These are phyloP conservation scores for Pisolithus sp. DNA, from an alignment of 768 basidiomycete species.

Conservation along the genomic window DNA sequence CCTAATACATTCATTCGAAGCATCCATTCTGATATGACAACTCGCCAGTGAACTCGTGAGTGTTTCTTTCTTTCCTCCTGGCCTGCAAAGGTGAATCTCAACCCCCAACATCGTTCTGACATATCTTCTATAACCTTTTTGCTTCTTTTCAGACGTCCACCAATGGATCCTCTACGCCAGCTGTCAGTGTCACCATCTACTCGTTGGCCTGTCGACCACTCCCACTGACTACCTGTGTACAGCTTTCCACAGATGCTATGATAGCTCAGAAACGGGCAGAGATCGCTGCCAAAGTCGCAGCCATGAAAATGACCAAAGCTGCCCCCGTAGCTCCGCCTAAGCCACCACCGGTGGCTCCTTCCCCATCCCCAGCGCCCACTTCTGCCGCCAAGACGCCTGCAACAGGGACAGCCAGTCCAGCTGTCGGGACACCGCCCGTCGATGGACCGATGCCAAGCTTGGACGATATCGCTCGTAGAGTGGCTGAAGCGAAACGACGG, in stretches of 20 bases:
- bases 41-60: constrained; percentile 61
- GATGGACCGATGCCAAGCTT: constrained; percentile 37
- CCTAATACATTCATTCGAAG: constrained; percentile 1
- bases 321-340: constrained; percentile 26
- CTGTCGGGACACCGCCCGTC: constrained; percentile 33
- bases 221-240: neutral
- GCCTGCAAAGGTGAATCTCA: constrained; percentile 65
- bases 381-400: neutral
- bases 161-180: constrained; percentile 38
- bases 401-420: constrained; percentile 2
- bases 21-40: neutral
- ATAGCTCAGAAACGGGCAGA: constrained; percentile 82
- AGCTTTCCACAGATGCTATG: constrained; percentile 54
- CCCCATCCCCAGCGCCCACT: constrained; percentile 14
- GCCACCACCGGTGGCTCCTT: constrained; percentile 21
- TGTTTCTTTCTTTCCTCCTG: constrained; percentile 28
- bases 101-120: constrained; percentile 48
- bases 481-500: constrained; percentile 81
- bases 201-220: neutral
- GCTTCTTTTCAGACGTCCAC: constrained; percentile 40
- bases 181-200: constrained; percentile 34
- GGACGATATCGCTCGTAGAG: constrained; percentile 62
- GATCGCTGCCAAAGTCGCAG: constrained; percentile 79
- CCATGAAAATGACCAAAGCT: constrained; percentile 59
- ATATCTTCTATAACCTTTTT: constrained; percentile 60